Base-by-base conservation (phyloP, 805 yeast genomes). In the Spathaspora hagerdaliae region DNA sequence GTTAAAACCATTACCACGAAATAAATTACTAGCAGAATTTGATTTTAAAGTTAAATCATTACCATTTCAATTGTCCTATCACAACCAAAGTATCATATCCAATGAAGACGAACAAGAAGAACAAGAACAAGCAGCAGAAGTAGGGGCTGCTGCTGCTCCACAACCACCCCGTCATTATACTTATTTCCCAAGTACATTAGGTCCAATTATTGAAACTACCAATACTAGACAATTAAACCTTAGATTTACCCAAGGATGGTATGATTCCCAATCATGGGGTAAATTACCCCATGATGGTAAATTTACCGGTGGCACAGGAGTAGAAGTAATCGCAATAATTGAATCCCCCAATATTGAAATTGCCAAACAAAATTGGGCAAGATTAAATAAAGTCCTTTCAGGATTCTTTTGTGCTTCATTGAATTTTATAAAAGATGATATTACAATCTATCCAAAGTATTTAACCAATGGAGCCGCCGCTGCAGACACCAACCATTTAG, bases 401-500 rank as follows among this genome's bases (percentile, higher is more conserved):
- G 99, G 98, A 1, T 75, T 89, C 56, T 94, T 94, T 63, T 94
- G 99, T 67, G 97, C 98, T 0, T 89, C 97, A 8, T 72, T 94
- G 44, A 91, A 94, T 59, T 90, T 89, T 64, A 83, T 94, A 43
- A 96, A 89, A 60, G 78, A 78, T 27, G 73, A 88, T 2, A 81
- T 79, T 43, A 90, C 98, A 0, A 84, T 96, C 0, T 78, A 59
- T 38, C 77, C 77, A 1, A 56, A 54, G 34, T 52, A 72, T 47
- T 89, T 92, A 0, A 67, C 39, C 61, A 69, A 29, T 55, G 58
- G 39, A 63, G 68, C 7, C 55, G 24, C 57, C 12, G 35, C 14
- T 2, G 35, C 13, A 3, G 35, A 2, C 4, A 4, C 14, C 13
- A n/a, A n/a, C 24, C 2, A 19, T 5, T 3, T 19, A 5, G 44